These are phyloP conservation scores for Bromus sterilis DNA, from an alignment of 176 grass and related monocot species.

Conservation along the genomic window DNA sequence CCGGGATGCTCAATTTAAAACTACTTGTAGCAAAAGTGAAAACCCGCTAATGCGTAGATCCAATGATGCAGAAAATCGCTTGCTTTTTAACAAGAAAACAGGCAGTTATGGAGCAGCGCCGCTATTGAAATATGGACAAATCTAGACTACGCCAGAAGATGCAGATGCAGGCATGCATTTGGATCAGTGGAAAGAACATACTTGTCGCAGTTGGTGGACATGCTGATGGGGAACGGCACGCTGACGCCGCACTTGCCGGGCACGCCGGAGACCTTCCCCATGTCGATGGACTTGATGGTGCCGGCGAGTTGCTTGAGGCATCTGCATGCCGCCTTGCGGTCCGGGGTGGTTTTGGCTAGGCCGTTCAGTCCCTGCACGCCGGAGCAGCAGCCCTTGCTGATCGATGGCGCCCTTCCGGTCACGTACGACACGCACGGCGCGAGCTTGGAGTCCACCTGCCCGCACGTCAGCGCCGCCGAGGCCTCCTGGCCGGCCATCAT, in stretches of 20 bases:
- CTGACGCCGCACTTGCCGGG: slow-evolving; percentile 38
- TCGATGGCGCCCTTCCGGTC: background rate
- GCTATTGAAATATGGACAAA: background rate
- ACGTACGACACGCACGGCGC: slow-evolving; percentile 37
- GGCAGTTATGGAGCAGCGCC: background rate
- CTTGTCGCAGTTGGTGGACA: slow-evolving; percentile 54
- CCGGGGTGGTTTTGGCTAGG: background rate
- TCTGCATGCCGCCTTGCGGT: slow-evolving; percentile 18
- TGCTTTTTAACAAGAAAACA: background rate
- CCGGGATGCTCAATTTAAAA: too few relatives aligned
- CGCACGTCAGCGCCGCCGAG: slow-evolving; percentile 33
- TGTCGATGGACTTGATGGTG: slow-evolving; percentile 8
- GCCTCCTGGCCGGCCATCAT: background rate
- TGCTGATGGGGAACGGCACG: slow-evolving; percentile 33
- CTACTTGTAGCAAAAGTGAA: too few relatives aligned
- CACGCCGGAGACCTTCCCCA: slow-evolving; percentile 16
- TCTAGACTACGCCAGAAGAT: too few relatives aligned
- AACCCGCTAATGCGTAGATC: too few relatives aligned
- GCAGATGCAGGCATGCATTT: background rate
- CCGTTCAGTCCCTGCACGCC: slow-evolving; percentile 26
- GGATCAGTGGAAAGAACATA: background rate
- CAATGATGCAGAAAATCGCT: background rate
- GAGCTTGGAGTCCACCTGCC: slow-evolving; percentile 22
- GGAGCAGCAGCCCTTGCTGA: background rate
- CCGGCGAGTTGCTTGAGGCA: slow-evolving; percentile 30